Base-by-base conservation (phyloP, 768 basidiomycete species). In the Auricularia auricula-judae region DNA sequence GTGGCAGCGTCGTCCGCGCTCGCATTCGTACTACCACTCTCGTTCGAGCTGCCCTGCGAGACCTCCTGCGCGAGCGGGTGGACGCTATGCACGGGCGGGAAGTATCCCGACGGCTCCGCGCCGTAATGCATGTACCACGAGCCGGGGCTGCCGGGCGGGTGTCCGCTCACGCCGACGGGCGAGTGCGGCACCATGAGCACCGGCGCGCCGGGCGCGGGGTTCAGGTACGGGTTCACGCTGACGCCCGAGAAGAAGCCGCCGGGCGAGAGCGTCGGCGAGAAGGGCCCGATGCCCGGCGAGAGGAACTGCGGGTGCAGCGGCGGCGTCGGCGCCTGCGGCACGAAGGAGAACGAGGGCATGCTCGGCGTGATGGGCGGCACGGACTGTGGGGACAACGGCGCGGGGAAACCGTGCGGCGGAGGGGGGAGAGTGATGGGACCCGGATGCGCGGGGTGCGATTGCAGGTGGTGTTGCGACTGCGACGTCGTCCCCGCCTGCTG, bases 261-360 rank as follows among this genome's bases (percentile, higher is more conserved):
- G 35, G 89, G 88, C 16, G 83, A 85, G 82, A 91, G 87, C 16
- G 85, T 79, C 62, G 64, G 65, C 65, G 54, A 63, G 64, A 68
- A 51, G 65, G 68, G 65, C 42, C 74, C 75, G 18, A 74, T 63
- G 59, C 75, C 71, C 21, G 73, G 71, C 58, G 76, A 71, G 21
- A 76, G 66, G 70, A 79, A 76, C 60, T 74, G 73, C 39, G 75
- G 74, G 66, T 75, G 66, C 51, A 79, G 61, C 8, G 78, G 78
- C 61, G 81, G 75, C 56, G 78, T 70, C 71, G 81, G 76, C 42
- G 70, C 72, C 51, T 83, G 84, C 18, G 84, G 80, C 43, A 88
- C 79, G 74, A 97, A 95, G 12, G 86, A 87, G 76, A 97, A 98
- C 4, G 92, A 86, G 1, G 96, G 96, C 95, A 98, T 98, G 66